Base-by-base conservation (phyloP, 2,329 filamentous ascomycete genomes). In the Cordyceps farinosa region DNA sequence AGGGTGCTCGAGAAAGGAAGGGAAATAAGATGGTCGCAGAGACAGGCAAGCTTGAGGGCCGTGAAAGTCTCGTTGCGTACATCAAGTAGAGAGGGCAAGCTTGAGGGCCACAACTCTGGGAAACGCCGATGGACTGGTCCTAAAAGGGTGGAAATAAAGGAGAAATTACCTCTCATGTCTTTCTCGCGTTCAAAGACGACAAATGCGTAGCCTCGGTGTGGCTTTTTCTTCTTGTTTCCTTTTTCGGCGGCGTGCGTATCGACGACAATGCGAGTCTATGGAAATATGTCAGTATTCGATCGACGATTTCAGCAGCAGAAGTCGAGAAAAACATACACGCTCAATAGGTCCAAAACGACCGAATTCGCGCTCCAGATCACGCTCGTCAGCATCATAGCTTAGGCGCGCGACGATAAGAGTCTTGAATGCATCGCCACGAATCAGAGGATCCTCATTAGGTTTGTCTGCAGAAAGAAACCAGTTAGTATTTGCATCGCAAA, bases 101-200 rank as follows among this genome's bases (percentile, higher is more conserved):
- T 67, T 76, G 76, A 79, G 75, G 76, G 75, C 77, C 76, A 71
- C 72, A 69, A 76, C 75, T 77, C 70, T 74, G 74, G 70, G 70
- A 72, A 70, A 68, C 45, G 38, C 68, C 68, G 67, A 58, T 68
- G 40, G 34, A 68, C 64, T 65, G 66, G 64, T 69, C 65, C 66
- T 65, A 74, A 69, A 72, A 70, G 73, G 70, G 70, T 70, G 69
- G 69, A 72, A 68, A 65, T 72, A 75, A 76, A 73, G 70, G 76
- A 74, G 61, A 62, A 54, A 51, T 87, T 96, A 97, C 93, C 92
- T 92, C 96, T 96, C 93, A 98, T 97, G 75, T 98, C 95, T 78
- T 94, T 93, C 79, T 98, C 95, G 76, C 91, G 89, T 78, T 98
- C 94, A 74, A 94, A 99, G 61, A 98, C 91, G 69, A 99, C 90